Base-by-base conservation (phyloP, 202 grass and related monocot species). In the Schoenoplectus tabernaemontani region DNA sequence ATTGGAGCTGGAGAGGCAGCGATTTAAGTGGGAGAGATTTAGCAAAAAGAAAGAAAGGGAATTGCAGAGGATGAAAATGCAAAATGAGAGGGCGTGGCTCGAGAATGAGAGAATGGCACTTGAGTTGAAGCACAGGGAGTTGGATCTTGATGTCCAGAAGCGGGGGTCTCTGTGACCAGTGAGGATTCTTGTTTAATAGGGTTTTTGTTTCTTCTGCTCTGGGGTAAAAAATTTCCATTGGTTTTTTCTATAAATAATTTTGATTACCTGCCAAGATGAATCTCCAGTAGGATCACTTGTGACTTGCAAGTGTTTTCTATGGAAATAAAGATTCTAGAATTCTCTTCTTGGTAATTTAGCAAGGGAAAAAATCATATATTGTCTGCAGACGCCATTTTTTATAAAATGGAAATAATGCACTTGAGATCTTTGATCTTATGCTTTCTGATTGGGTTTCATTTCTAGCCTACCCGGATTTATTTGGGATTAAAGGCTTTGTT, bases 41-140 rank as follows among this genome's bases (percentile, higher is more conserved):
- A 89, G 82, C 67, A 93, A 85, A 75, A 89, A 89, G 87, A 97
- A 93, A 81, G 93, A 97, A 19, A 86, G 87, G 51, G 93, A 97
- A 77, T 32, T 97, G 80, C 81, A 93, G 82, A 97, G 51, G 61
- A 89, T 93, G 88, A 78, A 60, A 1, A 59, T 93, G 83, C 87
- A 97, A 82, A 97, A 93, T 83, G 83, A 93, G 78, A 84, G 81
- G 62, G 91, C 86, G 87, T 87, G 82, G 87, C 70, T 97, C 47
- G 85, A 93, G 78, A 93, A 89, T 71, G 88, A 86, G 70, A 87
- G 63, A 20, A 83, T 91, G 68, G 82, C 84, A 9, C 71, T 93
- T 36, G 85, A 91, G 76, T 83, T 97, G 47, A 93, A 81, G 83
- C 75, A 79, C 15, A 85, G 88, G 50, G 86, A 97, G 72, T 68